Percentiles rank a stretch among this genome's conserved stretches.
phyloP scores from a whole-genome alignment of 192 early-diverging fungal genomes.

The Backusella westeae region DNA sequence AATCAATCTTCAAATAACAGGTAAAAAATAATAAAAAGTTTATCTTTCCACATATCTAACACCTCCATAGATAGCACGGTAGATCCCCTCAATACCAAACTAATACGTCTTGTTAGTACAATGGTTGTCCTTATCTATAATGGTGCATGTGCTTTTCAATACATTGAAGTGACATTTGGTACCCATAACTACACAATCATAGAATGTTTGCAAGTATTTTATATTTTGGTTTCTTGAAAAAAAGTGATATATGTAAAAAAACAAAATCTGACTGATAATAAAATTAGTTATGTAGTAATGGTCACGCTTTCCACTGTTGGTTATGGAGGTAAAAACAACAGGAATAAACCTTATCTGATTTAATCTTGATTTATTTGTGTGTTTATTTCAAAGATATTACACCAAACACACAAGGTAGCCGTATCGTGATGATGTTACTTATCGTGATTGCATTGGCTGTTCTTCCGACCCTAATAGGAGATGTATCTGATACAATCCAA shows the following conservation, averaged over 20 bases:
- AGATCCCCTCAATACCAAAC: slow-evolving; percentile 48
- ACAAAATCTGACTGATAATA: background rate
- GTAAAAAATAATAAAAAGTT: slow-evolving; percentile 16
- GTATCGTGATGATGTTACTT: slow-evolving; percentile 53
- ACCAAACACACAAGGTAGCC: slow-evolving; percentile 46
- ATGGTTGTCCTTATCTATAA: slow-evolving; percentile 55
- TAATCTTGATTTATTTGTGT: background rate
- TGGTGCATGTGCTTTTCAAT: slow-evolving; percentile 56
- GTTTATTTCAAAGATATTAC: slow-evolving; percentile 49
- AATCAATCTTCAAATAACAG: slow-evolving; percentile 44
- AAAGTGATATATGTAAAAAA: too few species aligned
- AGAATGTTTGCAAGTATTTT: slow-evolving; percentile 43
- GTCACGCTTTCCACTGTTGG: slow-evolving; percentile 68
- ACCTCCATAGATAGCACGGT: slow-evolving; percentile 37
- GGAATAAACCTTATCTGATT: background rate
- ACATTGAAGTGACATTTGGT: slow-evolving; percentile 53
- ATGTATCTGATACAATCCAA: slow-evolving; percentile 38
- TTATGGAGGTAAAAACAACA: slow-evolving; percentile 43
- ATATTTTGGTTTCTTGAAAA: too few species aligned
- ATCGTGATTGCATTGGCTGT: slow-evolving; percentile 56
- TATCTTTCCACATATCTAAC: background rate
- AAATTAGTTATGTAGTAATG: slow-evolving; percentile 53
- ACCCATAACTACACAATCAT: slow-evolving; percentile 17
- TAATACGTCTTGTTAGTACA: slow-evolving; percentile 50
- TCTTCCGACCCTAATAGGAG: slow-evolving; percentile 52